Percentiles rank a stretch among this genome's conserved stretches.
Conservation (phyloP, 1,139 yeast species). For the Yamadazyma triangularis region DNA sequence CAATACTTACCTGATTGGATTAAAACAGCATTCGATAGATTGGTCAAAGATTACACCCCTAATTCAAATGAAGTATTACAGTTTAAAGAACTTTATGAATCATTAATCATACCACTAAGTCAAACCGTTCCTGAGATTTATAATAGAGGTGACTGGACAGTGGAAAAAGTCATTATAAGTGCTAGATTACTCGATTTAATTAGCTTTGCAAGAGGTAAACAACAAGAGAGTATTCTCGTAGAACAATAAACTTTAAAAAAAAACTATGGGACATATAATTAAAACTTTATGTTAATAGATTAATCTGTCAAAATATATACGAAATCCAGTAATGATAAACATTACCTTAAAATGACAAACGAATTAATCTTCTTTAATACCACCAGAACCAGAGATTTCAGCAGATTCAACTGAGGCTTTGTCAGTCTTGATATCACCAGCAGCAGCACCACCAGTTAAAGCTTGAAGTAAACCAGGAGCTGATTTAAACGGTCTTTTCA, state of each 20-base stretch:
- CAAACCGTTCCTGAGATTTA: constrained; percentile 60
- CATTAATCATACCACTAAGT: constrained; percentile 50
- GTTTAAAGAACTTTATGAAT: constrained; percentile 49
- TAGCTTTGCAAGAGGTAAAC: constrained; percentile 55
- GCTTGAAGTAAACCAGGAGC: constrained; percentile 75
- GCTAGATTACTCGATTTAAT: constrained; percentile 56
- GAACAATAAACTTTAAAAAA: constrained; percentile 13
- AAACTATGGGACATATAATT: constrained; percentile 1
- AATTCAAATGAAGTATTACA: constrained; percentile 50
- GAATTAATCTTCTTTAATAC: constrained; percentile 78
- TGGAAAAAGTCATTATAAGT: constrained; percentile 54
- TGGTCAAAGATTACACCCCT: constrained; percentile 26
- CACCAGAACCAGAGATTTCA: constrained; percentile 84
- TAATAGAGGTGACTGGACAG: constrained; percentile 58
- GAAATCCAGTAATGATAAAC: neutral
- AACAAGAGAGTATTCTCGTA: constrained; percentile 58
- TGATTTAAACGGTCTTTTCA: constrained; percentile 95
- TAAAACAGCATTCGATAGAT: constrained; percentile 34
- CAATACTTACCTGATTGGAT: constrained; percentile 53
- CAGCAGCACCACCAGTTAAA: constrained; percentile 46
- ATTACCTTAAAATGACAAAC: constrained; percentile 1
- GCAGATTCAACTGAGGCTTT: constrained; percentile 82
- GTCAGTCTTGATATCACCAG: constrained; percentile 63
- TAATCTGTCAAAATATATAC: neutral
- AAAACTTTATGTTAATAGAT: neutral